Evolutionary conservation across 2,329 filamentous ascomycete genomes (phyloP).

Genomic region (Beauveria caledonica): DNA sequence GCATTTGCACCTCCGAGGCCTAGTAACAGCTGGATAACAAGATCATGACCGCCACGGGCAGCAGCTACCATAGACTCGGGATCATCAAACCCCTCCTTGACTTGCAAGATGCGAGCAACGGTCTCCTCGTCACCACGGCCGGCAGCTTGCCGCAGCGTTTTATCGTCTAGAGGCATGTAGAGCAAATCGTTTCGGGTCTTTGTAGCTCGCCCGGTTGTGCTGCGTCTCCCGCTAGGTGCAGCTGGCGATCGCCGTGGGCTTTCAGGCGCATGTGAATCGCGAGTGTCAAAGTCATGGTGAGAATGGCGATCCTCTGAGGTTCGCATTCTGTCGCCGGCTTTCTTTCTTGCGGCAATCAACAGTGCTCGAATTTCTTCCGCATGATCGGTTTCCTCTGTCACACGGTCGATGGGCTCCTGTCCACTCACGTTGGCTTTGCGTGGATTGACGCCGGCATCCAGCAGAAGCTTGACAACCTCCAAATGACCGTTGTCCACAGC

Average conservation of each 20-base stretch:
- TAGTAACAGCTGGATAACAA: constrained; percentile 71
- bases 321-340: constrained; percentile 42
- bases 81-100: constrained; percentile 58
- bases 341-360: constrained; percentile 53
- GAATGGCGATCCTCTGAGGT: constrained; percentile 51
- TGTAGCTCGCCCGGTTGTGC: constrained; percentile 48
- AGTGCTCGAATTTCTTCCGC: constrained; percentile 68
- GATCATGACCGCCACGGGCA: constrained; percentile 82
- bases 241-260: constrained; percentile 52
- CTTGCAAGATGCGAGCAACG: constrained; percentile 52
- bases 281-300: constrained; percentile 33
- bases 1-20: constrained; percentile 57
- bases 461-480: constrained; percentile 74
- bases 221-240: constrained; percentile 38
- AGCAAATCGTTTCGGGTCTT: constrained; percentile 58
- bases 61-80: constrained; percentile 84
- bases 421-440: constrained; percentile 86
- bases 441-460: constrained; percentile 85
- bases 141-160: constrained; percentile 52
- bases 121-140: constrained; percentile 54
- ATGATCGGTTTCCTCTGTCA: constrained; percentile 67
- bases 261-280: constrained; percentile 47
- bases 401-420: constrained; percentile 80
- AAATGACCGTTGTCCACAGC: constrained; percentile 93
- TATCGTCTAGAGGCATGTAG: constrained; percentile 56